Percentiles rank a stretch among this genome's conserved stretches.
phyloP scores from a whole-genome alignment of 2,329 filamentous ascomycete genomes.

The Aspergillus hiratsukae region DNA sequence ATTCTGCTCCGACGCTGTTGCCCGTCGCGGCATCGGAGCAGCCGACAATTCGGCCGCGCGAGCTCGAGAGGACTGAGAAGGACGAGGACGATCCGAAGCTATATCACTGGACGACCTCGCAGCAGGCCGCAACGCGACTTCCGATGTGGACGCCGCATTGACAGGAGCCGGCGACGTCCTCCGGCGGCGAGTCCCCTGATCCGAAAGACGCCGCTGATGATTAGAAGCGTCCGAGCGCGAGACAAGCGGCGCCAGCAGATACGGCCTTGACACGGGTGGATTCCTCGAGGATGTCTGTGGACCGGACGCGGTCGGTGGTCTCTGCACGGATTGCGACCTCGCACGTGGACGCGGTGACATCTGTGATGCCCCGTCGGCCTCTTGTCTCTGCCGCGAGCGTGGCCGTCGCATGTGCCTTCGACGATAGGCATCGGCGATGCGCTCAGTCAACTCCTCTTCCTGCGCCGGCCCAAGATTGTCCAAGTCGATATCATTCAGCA shows the following conservation, averaged over 20 bases:
- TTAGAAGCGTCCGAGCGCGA: slow-evolving; percentile 16
- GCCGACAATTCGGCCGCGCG: slow-evolving; percentile 20
- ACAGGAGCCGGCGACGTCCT: slow-evolving; percentile 31
- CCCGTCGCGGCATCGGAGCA: slow-evolving; percentile 24
- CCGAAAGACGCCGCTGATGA: slow-evolving; percentile 35
- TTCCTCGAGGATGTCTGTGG: slow-evolving; percentile 19
- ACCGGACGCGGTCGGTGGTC: slow-evolving; percentile 13
- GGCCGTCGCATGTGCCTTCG: slow-evolving; percentile 59
- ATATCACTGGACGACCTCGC: slow-evolving; percentile 35
- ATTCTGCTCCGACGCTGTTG: slow-evolving; percentile 30
- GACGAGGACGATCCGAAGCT: slow-evolving; percentile 26
- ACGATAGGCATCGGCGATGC: slow-evolving; percentile 83
- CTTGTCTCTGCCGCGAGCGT: slow-evolving; percentile 30
- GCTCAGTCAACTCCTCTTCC: slow-evolving; percentile 84
- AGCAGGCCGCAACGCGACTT: slow-evolving; percentile 29
- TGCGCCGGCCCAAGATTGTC: slow-evolving; percentile 78
- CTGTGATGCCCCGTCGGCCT: slow-evolving; percentile 30
- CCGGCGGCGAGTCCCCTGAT: slow-evolving; percentile 28
- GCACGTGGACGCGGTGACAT: slow-evolving; percentile 24
- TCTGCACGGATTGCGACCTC: slow-evolving; percentile 29
- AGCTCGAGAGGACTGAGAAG: slow-evolving; percentile 20
- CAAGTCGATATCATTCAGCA: slow-evolving; percentile 82
- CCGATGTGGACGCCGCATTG: slow-evolving; percentile 31
- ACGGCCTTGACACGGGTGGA: slow-evolving; percentile 28
- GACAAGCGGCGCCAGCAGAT: slow-evolving; percentile 29